A percentile compares a stretch with the other conserved stretches of the same genome.
These are phyloP conservation scores for Marvania coccoides DNA, from an alignment of 139 green algal species.

Conservation along the genomic window DNA sequence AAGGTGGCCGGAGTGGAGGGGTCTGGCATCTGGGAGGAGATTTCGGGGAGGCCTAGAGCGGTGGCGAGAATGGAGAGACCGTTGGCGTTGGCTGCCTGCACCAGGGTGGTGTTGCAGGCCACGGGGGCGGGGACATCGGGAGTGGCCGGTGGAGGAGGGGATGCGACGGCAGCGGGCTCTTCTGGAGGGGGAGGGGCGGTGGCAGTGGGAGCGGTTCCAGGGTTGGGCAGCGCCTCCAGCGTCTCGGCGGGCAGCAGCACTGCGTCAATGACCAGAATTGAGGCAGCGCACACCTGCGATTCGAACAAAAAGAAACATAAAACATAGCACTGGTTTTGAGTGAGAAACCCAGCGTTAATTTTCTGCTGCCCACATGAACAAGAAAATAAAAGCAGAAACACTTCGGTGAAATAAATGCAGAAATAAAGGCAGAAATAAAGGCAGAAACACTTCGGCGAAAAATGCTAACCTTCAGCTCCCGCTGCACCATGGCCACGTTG, in stretches of 20 bases:
- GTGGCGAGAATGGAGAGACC: conserved; percentile 18
- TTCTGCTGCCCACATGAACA: no score
- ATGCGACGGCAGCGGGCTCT: no score
- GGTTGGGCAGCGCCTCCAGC: conserved; percentile 7
- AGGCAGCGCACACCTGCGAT: neutral
- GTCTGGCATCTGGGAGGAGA: conserved; percentile 5
- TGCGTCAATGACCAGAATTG: neutral
- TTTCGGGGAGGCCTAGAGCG: conserved; percentile 4
- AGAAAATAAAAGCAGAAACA: no score
- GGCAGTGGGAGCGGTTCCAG: no score
- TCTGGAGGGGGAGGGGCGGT: no score
- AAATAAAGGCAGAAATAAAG: no score
- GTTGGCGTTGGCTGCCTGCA: conserved; percentile 2
- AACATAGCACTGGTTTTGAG: no score
- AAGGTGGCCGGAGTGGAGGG: conserved; percentile 6
- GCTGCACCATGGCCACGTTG: neutral
- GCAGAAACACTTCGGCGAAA: no score
- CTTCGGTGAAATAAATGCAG: no score
- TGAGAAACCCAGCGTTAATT: no score
- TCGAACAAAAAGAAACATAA: no score
- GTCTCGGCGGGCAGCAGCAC: conserved; percentile 12
- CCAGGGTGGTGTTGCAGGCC: conserved; percentile 22
- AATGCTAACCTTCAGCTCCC: no score
- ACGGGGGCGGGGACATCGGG: neutral
- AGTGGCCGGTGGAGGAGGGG: neutral